Evolutionary conservation across 306 rosid species (phyloP).

Genomic region (Quercus agrifolia): DNA sequence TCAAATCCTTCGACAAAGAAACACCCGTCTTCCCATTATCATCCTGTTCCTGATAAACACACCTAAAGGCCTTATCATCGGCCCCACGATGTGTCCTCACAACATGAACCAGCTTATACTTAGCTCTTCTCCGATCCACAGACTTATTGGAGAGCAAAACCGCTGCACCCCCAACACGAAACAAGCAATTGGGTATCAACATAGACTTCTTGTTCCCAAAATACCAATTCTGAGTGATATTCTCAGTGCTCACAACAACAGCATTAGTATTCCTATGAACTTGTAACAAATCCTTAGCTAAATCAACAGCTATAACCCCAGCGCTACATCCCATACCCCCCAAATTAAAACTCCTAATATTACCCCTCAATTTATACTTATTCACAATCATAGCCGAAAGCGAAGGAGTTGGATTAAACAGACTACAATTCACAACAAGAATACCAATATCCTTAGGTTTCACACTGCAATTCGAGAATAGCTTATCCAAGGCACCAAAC

Average conservation of each 20-base stretch:
- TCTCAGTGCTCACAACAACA: slow-evolving; percentile 72
- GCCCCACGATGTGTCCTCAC: slow-evolving; percentile 76
- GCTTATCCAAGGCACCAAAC: slow-evolving; percentile 64
- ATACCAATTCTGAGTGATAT: slow-evolving; percentile 73
- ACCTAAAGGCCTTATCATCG: slow-evolving; percentile 66
- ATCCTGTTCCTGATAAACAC: slow-evolving; percentile 76
- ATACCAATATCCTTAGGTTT: slow-evolving; percentile 66
- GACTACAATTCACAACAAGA: slow-evolving; percentile 65
- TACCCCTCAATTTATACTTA: slow-evolving; percentile 64
- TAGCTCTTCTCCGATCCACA: slow-evolving; percentile 47
- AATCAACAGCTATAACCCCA: slow-evolving; percentile 73
- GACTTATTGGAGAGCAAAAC: slow-evolving; percentile 55
- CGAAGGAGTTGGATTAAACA: slow-evolving; percentile 71
- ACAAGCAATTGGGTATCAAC: slow-evolving; percentile 75
- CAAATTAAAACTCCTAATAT: slow-evolving; percentile 64
- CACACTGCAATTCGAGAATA: slow-evolving; percentile 39
- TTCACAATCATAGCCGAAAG: slow-evolving; percentile 75
- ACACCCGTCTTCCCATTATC: slow-evolving; percentile 69
- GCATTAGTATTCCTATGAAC: slow-evolving; percentile 69
- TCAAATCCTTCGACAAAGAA: slow-evolving; percentile 68
- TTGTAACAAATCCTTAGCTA: slow-evolving; percentile 63
- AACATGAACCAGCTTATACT: slow-evolving; percentile 60
- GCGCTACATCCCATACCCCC: slow-evolving; percentile 89
- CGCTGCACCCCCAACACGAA: slow-evolving; percentile 62
- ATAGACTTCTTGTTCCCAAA: slow-evolving; percentile 74